Base-by-base conservation (phyloP, 129 eudicot genomes). In the Scalesia atractyloides region DNA sequence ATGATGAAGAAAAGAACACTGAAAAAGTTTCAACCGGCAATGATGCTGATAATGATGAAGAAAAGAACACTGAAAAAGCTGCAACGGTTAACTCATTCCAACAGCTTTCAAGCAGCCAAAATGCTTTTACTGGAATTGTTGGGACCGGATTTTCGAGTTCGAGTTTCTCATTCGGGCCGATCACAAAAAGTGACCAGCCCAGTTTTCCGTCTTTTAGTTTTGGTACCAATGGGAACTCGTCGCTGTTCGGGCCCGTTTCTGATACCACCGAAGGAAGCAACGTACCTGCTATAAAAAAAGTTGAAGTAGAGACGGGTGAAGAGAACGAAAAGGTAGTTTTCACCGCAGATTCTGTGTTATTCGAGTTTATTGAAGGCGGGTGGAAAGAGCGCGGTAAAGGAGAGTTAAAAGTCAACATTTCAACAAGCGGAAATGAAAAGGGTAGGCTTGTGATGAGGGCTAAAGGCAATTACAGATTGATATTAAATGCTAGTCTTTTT, bases 381-480 rank as follows among this genome's bases (percentile, higher is more conserved):
- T 90, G 99, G 99, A 94, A 90, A 78, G 99, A 90, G 70, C 86
- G 99, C 0, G 99, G 99, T 0, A 94, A 94, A 78, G 99, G 99
- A 13, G 99, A 94, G 59, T 54, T 94, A 33, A 94, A 86, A 76
- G 85, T 94, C 44, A 90, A 94, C 57, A 78, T 86, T 61, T 74
- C 84, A 47, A 80, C 90, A 7, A 50, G 75, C 0, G 97, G 90
- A 73, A 76, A 87, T 0, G 84, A 79, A 34, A 94, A 86, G 56
- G 96, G 91, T 3, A 76, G 99, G 20, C 91, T 94, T 10, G 88
- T 94, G 41, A 94, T 94, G 99, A 72, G 99, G 68, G 88, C 99
- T 3, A 80, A 79, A 76, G 98, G 98, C 54, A 92, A 92, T 47
- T 89, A 83, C 44, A 82, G 98, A 66, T 52, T 94, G 78, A 90